Base-by-base conservation (phyloP, 1,284 basidiomycete genomes). In the Malassezia psittaci region DNA sequence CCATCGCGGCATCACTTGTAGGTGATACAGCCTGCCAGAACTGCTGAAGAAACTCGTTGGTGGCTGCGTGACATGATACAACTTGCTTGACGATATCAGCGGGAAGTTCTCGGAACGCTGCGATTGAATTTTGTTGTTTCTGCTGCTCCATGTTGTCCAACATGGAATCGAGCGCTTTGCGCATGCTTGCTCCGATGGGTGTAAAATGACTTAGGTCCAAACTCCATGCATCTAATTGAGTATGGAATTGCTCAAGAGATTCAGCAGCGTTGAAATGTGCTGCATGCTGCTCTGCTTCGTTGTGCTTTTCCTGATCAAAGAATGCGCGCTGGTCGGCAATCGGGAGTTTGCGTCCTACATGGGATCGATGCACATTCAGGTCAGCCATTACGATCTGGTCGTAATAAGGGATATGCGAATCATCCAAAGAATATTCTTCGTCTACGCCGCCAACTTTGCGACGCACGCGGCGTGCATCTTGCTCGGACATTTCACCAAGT, bases 21-120 rank as follows among this genome's bases (percentile, higher is more conserved):
- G 91, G 91, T 54, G 91, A 85, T 48, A 88, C 81, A 0, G 89
- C 82, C 10, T 85, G 81, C 90, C 91, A 98, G 72, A 90, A 96
- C 72, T 96, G 93, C 10, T 93, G 83, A 10, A 99, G 79, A 74
- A 96, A 96, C 75, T 99, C 93, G 64, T 88, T 90, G 2, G 90
- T 86, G 1, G 90, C 85, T 0, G 88, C 90, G 69, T 96, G 90
- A 65, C 87, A 87, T 0, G 87, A 86, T 9, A 83, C 83, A 81
- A 96, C 85, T 72, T 88, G 84, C 48, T 83, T 79, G 62, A 88
- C 83, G 19, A 96, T 77, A 1, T 77, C 78, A 32, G 86, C 83
- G 0, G 91, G 89, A 21, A 96, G 83, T 32, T 48, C 50, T 21
- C 41, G 12, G 1, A 49, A 7, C n/a, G 46, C 29, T 12, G 15